phyloP scores from a whole-genome alignment of 1,284 basidiomycete genomes.

The Tausonia pullulans region DNA sequence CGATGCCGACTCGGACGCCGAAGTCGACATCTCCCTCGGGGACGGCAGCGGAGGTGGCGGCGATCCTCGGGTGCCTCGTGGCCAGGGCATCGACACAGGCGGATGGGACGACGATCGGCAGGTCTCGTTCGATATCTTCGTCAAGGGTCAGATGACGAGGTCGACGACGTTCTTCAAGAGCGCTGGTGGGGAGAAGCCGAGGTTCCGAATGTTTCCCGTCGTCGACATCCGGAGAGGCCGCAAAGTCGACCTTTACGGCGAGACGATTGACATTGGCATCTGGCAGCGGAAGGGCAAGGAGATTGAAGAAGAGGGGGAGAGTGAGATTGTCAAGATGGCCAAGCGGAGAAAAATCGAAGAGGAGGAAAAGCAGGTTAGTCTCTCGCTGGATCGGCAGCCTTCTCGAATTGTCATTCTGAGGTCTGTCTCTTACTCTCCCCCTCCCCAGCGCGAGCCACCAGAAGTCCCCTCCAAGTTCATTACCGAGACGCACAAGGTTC shows the following conservation, averaged over 20 bases:
- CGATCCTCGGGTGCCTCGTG: conserved; percentile 24
- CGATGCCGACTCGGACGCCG: conserved; percentile 47
- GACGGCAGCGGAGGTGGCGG: conserved; percentile 40
- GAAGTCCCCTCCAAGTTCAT: conserved; percentile 91
- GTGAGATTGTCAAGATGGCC: conserved; percentile 63
- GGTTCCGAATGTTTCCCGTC: conserved; percentile 95
- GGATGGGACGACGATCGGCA: conserved; percentile 29
- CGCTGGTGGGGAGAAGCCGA: conserved; percentile 49
- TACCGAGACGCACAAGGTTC: conserved; percentile 57
- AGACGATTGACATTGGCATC: conserved; percentile 84
- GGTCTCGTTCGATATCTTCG: conserved; percentile 87
- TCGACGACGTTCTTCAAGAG: conserved; percentile 71
- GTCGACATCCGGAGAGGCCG: conserved; percentile 79
- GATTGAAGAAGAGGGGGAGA: conserved; percentile 72
- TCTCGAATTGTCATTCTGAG: background rate
- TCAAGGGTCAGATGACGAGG: conserved; percentile 83
- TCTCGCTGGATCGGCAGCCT: background rate
- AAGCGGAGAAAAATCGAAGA: conserved; percentile 58
- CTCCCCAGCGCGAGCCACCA: conserved; percentile 45
- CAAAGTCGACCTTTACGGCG: conserved; percentile 89
- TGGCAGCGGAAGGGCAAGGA: conserved; percentile 83
- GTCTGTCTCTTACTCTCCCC: background rate
- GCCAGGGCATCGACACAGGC: conserved; percentile 33
- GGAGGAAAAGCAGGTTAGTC: conserved; percentile 62
- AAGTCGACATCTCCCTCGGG: conserved; percentile 47